A percentile compares a stretch with the other conserved stretches of the same genome.
phyloP scores from a whole-genome alignment of 768 basidiomycete species.

The Mycena albidolilacea region DNA sequence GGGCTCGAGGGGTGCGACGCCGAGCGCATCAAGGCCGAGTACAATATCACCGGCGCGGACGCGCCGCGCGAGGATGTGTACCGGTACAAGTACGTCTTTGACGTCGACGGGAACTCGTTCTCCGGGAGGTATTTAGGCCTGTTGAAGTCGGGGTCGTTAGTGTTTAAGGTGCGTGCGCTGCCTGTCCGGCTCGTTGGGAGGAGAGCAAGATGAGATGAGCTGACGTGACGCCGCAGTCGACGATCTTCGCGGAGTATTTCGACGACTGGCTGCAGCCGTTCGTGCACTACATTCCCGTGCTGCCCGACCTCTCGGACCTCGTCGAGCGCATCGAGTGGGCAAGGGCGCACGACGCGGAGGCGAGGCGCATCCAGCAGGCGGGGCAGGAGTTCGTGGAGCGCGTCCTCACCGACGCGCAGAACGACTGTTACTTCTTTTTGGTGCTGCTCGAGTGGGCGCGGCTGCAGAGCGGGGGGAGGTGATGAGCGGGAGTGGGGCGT shows the following conservation, averaged over 20 bases:
- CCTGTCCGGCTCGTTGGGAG: neutral
- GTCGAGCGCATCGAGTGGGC: constrained; percentile 38
- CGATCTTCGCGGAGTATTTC: constrained; percentile 38
- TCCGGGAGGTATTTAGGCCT: constrained; percentile 33
- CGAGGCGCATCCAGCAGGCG: constrained; percentile 28
- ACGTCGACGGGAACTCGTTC: constrained; percentile 38
- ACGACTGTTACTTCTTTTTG: constrained; percentile 33
- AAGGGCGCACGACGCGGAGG: constrained; percentile 28
- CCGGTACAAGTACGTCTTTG: constrained; percentile 36
- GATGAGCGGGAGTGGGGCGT: neutral
- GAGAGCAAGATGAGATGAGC: neutral
- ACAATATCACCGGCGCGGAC: constrained; percentile 26
- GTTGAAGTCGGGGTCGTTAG: constrained; percentile 28
- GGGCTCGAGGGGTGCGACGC: constrained; percentile 34
- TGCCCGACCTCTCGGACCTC: constrained; percentile 36
- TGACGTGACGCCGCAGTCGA: constrained; percentile 18
- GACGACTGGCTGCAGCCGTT: constrained; percentile 34
- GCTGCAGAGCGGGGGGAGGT: constrained; percentile 12
- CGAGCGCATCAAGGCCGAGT: constrained; percentile 30
- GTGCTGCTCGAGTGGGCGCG: constrained; percentile 39
- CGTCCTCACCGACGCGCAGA: constrained; percentile 39
- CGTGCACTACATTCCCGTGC: constrained; percentile 39
- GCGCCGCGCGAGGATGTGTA: constrained; percentile 33
- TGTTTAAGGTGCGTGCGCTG: constrained; percentile 31
- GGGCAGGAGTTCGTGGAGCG: constrained; percentile 33